These are phyloP conservation scores for Scheffersomyces cryptocercus DNA, from an alignment of 1,139 yeast genomes.

Conservation along the genomic window DNA sequence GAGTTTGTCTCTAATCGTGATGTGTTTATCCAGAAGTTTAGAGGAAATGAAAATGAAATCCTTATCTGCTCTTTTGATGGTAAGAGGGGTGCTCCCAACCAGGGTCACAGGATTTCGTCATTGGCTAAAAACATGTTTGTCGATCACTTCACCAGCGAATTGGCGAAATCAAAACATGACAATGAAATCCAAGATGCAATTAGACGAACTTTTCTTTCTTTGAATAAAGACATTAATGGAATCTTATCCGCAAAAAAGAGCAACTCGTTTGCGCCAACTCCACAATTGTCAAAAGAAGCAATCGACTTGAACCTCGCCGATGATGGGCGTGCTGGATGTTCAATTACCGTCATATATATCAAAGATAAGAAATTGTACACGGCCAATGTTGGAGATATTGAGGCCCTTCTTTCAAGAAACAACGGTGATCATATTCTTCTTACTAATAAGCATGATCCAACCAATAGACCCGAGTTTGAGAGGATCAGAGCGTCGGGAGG, in stretches of 20 bases:
- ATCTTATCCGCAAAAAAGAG: constrained; percentile 38
- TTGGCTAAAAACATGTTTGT: constrained; percentile 75
- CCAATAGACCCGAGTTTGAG: constrained; percentile 76
- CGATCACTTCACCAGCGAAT: constrained; percentile 61
- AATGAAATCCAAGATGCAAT: constrained; percentile 65
- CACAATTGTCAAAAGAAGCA: constrained; percentile 41
- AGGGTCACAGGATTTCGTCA: constrained; percentile 72
- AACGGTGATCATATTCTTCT: constrained; percentile 78
- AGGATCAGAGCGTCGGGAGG: constrained; percentile 92
- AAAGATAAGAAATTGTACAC: constrained; percentile 70
- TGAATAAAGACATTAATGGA: constrained; percentile 75
- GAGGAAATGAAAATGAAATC: constrained; percentile 75
- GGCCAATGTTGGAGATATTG: constrained; percentile 91
- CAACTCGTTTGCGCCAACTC: constrained; percentile 24
- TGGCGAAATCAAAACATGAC: constrained; percentile 48
- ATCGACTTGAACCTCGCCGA: constrained; percentile 45
- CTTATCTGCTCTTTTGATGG: constrained; percentile 89
- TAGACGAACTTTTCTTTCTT: constrained; percentile 71
- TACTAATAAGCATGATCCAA: constrained; percentile 84
- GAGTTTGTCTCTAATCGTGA: constrained; percentile 76
- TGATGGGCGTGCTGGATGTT: constrained; percentile 82
- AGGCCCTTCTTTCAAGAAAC: constrained; percentile 74
- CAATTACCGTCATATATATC: constrained; percentile 79
- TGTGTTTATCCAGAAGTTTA: constrained; percentile 80
- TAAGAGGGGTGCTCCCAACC: constrained; percentile 52